Percentiles rank a stretch among this genome's conserved stretches.
These are phyloP conservation scores for Liriodendron chinense DNA, from an alignment of 164 flowering plant genomes.

Conservation along the genomic window DNA sequence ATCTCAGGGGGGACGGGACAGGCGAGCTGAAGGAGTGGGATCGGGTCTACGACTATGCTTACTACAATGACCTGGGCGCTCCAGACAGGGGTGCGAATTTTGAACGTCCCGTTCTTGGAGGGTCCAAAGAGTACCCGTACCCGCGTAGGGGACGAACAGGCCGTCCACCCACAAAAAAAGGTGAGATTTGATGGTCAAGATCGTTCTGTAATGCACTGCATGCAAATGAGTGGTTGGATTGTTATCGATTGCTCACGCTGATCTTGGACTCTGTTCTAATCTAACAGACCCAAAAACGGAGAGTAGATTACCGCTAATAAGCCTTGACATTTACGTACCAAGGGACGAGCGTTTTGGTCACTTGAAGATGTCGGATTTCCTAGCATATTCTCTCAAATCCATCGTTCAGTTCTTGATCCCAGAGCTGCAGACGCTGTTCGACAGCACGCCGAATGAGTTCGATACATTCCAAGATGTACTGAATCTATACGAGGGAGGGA, in stretches of 20 bases:
- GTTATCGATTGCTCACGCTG: no score
- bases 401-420: slow-evolving; percentile 63
- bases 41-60: slow-evolving; percentile 82
- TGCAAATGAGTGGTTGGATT: no score
- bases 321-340: slow-evolving; percentile 79
- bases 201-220: neutral
- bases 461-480: slow-evolving; percentile 65
- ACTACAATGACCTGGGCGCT: slow-evolving; percentile 71
- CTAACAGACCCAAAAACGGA: slow-evolving; percentile 63
- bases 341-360: slow-evolving; percentile 78
- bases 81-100: slow-evolving; percentile 57
- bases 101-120: slow-evolving; percentile 71
- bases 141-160: slow-evolving; percentile 85
- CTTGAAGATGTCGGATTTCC: slow-evolving; percentile 84
- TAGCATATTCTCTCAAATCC: slow-evolving; percentile 69
- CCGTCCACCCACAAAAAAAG: slow-evolving; percentile 54
- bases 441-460: slow-evolving; percentile 72
- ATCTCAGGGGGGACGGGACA: slow-evolving; percentile 61
- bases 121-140: slow-evolving; percentile 63
- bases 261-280: no score
- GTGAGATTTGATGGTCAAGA: slow-evolving; percentile 20
- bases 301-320: slow-evolving; percentile 56
- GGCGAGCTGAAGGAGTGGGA: slow-evolving; percentile 77
- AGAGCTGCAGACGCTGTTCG: slow-evolving; percentile 44
- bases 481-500: slow-evolving; percentile 63